A percentile compares a stretch with the other conserved stretches of the same genome.
Conservation (phyloP, 2,329 filamentous ascomycete species). For the Sporothrix humicola region DNA sequence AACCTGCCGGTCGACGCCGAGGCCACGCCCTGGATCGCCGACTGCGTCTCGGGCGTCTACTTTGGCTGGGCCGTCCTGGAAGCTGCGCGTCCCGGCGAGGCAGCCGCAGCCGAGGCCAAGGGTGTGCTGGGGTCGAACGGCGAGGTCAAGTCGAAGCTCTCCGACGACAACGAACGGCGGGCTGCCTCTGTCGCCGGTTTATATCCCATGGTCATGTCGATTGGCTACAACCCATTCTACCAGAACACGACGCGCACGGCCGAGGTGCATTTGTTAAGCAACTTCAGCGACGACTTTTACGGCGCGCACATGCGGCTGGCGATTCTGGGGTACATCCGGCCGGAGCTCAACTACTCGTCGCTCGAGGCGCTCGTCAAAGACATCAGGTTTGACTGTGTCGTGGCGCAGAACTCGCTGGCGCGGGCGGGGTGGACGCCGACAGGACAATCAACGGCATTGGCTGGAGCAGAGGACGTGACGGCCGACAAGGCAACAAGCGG, state of each 20-base stretch:
- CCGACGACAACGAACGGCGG: conserved; percentile 40
- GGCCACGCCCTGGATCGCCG: conserved; percentile 63
- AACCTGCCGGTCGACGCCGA: conserved; percentile 79
- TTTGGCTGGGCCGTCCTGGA: conserved; percentile 86
- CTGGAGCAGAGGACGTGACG: conserved; percentile 31
- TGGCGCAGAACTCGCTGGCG: conserved; percentile 74
- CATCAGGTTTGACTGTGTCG: conserved; percentile 86
- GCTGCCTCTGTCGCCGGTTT: conserved; percentile 48
- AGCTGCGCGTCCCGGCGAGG: conserved; percentile 57
- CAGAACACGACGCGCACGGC: conserved; percentile 86
- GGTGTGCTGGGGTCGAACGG: conserved; percentile 49
- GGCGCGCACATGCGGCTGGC: conserved; percentile 77
- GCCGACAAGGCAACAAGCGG: conserved; percentile 25
- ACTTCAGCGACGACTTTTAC: conserved; percentile 84
- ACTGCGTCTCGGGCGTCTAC: conserved; percentile 81
- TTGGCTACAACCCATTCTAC: conserved; percentile 98
- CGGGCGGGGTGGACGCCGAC: conserved; percentile 64
- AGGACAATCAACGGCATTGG: conserved; percentile 44
- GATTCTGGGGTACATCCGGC: conserved; percentile 85
- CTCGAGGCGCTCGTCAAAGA: conserved; percentile 85
- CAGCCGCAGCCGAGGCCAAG: conserved; percentile 41
- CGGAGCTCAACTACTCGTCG: conserved; percentile 85
- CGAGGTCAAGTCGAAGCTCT: conserved; percentile 40
- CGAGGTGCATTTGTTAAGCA: conserved; percentile 86
- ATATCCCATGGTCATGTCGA: conserved; percentile 89